Base-by-base conservation (phyloP, 1,284 basidiomycete species). In the Ceratobasidium sp. region DNA sequence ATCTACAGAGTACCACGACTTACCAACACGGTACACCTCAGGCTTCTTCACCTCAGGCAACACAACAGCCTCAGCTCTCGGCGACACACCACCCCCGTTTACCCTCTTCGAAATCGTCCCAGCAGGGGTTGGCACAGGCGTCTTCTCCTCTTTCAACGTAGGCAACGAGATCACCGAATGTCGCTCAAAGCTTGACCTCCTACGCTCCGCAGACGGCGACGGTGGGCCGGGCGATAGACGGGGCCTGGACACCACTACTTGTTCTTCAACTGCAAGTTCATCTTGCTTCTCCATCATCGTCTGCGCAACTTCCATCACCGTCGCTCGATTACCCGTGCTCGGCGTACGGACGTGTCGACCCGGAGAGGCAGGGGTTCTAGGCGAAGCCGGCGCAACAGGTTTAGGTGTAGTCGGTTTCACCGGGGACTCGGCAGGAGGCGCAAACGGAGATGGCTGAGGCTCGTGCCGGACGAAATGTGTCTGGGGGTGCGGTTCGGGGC, bases 271-370 rank as follows among this genome's bases (percentile, higher is more conserved):
- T n/a, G 26, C 61, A 20, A 64, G 23, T 10, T 75, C 77, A 4
- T 66, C 61, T 68, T 77, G 69, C 26, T 58, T 66, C 72, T 90
- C 87, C 40, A 84, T 86, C 79, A 94, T 84, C 10, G 89, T 88
- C 82, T 91, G 91, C 1, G 92, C 92, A 3, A 94, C 89, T 70
- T 94, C 92, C 93, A 94, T 94, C 28, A 91, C 92, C 18, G 90
- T 90, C 26, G 91, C 90, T 78, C 93, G 86, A 71, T 89, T 91
- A 3, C 92, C 91, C 0, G 92, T 90, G 82, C 90, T 93, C 4
- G 92, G 90, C 72, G 91, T 92, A 26, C 92, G 89, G 49, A 85
- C 79, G 82, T 89, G 89, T 51, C 86, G 85, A 60, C 78, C 84
- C 7, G 72, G 72, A n/a, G 72, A 76, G 10, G 61, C 33, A 13